Percentiles rank a stretch among this genome's conserved stretches.
Evolutionary conservation across 2,329 filamentous ascomycete species (phyloP).

Genomic region (Exophiala calicioides): DNA sequence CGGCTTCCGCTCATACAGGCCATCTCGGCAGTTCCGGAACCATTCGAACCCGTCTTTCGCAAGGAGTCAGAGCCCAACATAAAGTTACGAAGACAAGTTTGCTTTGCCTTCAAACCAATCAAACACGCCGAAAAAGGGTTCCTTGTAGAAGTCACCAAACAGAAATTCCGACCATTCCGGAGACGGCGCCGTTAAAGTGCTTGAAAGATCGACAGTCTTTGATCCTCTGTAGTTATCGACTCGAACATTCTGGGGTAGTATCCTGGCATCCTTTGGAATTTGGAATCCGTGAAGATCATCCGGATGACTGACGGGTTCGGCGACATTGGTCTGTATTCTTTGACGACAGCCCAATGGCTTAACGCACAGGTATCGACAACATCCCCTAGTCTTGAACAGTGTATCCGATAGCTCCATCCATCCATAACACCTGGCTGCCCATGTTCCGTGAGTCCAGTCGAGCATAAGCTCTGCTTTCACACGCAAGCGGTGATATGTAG

Average conservation of each 20-base stretch:
- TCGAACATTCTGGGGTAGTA: constrained; percentile 5
- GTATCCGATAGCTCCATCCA: constrained; percentile 14
- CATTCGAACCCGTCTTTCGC: no score
- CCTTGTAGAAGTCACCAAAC: constrained; percentile 4
- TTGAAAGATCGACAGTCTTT: constrained; percentile 18
- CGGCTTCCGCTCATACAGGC: neutral
- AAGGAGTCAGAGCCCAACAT: no score
- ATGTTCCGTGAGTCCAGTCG: constrained; percentile 15
- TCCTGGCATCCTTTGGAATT: constrained; percentile 3
- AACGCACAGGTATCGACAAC: constrained; percentile 4
- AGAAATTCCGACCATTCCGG: constrained; percentile 5
- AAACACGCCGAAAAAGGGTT: constrained; percentile 1
- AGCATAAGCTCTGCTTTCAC: constrained; percentile 14
- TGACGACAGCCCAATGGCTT: constrained; percentile 16
- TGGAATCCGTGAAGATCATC: constrained; percentile 4
- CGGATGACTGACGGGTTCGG: constrained; percentile 1
- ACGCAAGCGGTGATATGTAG: constrained; percentile 8
- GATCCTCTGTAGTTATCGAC: constrained; percentile 15
- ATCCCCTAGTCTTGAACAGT: constrained; percentile 6
- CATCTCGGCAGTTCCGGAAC: neutral
- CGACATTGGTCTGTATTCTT: constrained; percentile 8
- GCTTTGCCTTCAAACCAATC: constrained; percentile 5
- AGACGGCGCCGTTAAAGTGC: constrained; percentile 14
- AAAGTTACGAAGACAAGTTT: no score
- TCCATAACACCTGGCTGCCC: constrained; percentile 12